Base-by-base conservation (phyloP, 495 filamentous ascomycete species). In the Penicillium paradoxum region DNA sequence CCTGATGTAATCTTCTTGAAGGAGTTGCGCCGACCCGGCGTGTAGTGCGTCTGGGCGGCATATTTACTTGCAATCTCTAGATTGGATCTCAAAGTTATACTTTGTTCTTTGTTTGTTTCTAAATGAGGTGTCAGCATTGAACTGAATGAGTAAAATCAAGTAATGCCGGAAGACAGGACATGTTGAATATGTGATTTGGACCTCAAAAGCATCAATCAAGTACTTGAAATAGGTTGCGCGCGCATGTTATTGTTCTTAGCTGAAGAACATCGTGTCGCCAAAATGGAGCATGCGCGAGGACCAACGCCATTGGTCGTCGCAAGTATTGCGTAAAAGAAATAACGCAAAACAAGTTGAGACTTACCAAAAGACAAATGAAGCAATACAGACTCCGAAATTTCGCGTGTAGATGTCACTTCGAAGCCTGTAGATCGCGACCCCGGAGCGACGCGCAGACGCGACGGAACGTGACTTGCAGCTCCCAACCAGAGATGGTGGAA, bases 1-100 rank as follows among this genome's bases (percentile, higher is more conserved):
- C 34, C 1, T 39, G 21, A 29, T 24, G 46, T 34, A 30, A 33
- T 13, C 42, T 18, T 24, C 21, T 32, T 37, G 34, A 15, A 44
- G 54, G 49, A 43, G 49, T 42, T 14, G 38, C 49, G 29, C 39
- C 49, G 17, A 27, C 27, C 27, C 39, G 38, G 39, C 36, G 49
- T 34, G 55, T 41, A 30, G 51, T 47, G 30, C 66, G 62, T 53
- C 55, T 70, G 34, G 64, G 62, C 49, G 66, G 60, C 66, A 69
- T 69, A 10, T 42, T 13, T 19, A 14, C 27, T 25, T 34, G n/a
- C n/a, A 14, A 19, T 6, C 15, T 13, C 39, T 27, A 19, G 24
- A 19, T 2, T 42, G 3, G 25, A 34, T 17, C 32, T 14, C 21
- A 15, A 41, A 18, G 19, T 5, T 34, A 21, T 15, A 27, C 18